Conservation (phyloP, 192 early-diverging fungal genomes). For the Umbelopsis ramanniana region DNA sequence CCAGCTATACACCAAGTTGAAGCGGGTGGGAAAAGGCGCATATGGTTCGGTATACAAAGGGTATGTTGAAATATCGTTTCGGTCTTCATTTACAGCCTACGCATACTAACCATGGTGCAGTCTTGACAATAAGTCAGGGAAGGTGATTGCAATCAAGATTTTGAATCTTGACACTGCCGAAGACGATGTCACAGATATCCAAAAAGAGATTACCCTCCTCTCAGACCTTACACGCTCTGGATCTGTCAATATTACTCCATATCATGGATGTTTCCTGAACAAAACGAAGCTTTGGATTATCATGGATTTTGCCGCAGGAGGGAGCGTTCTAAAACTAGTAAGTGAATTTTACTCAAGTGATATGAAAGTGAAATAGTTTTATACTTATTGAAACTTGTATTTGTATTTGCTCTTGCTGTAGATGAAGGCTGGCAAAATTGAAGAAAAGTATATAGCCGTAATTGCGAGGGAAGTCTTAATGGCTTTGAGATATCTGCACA, state of each 20-base stretch:
- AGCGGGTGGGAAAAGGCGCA: constrained; percentile 65
- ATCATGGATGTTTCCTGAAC: constrained; percentile 88
- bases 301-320: constrained; percentile 97
- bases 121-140: constrained; percentile 71
- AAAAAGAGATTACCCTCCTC: constrained; percentile 90
- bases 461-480: constrained; percentile 88
- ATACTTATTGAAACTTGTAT: neutral
- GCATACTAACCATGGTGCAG: constrained; percentile 34
- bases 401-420: constrained; percentile 26
- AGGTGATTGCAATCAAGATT: constrained; percentile 96
- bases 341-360: neutral
- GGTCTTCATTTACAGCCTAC: neutral
- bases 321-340: constrained; percentile 84
- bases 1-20: constrained; percentile 57
- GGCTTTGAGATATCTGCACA: constrained; percentile 93
- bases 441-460: constrained; percentile 88
- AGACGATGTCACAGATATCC: constrained; percentile 95
- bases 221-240: constrained; percentile 80
- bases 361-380: neutral
- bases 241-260: constrained; percentile 91
- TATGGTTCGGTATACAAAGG: constrained; percentile 78
- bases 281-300: constrained; percentile 97
- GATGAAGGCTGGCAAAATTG: constrained; percentile 82
- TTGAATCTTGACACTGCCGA: constrained; percentile 96
- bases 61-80: constrained; percentile 35